phyloP scores from a whole-genome alignment of 2,329 filamentous ascomycete species.

The Drechslera avenae region DNA sequence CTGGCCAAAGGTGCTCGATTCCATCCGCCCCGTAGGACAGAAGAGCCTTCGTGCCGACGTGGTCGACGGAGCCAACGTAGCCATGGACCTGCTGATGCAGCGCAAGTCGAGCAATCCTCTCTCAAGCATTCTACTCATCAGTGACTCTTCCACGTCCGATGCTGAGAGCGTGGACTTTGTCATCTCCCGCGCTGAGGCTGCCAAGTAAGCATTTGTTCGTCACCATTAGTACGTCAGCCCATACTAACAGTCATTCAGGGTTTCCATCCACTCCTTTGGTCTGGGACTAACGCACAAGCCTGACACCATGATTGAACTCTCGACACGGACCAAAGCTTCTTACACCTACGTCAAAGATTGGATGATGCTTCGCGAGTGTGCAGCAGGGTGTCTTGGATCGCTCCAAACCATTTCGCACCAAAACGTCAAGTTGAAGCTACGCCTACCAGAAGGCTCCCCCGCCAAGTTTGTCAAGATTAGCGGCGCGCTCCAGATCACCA shows the following conservation, averaged over 20 bases:
- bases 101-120: conserved; percentile 94
- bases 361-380: conserved; percentile 99
- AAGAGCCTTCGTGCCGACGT: conserved; percentile 97
- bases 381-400: conserved; percentile 89
- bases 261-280: conserved; percentile 95
- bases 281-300: conserved; percentile 97
- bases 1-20: conserved; percentile 83
- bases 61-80: conserved; percentile 95
- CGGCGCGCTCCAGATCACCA: conserved; percentile 93
- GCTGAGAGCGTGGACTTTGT: conserved; percentile 97
- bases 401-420: conserved; percentile 97
- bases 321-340: conserved; percentile 91
- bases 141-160: conserved; percentile 94
- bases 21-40: conserved; percentile 90
- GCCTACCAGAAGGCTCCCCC: conserved; percentile 91
- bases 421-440: conserved; percentile 94
- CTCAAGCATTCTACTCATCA: conserved; percentile 94
- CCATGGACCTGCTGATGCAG: conserved; percentile 98
- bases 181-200: conserved; percentile 92
- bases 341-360: conserved; percentile 99
- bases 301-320: conserved; percentile 97
- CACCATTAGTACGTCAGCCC: not conserved
- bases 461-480: conserved; percentile 99
- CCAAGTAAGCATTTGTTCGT: conserved; percentile 69
- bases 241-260: conserved; percentile 57